Base-by-base conservation (phyloP, 331 rosid species). In the Acacia pycnantha region DNA sequence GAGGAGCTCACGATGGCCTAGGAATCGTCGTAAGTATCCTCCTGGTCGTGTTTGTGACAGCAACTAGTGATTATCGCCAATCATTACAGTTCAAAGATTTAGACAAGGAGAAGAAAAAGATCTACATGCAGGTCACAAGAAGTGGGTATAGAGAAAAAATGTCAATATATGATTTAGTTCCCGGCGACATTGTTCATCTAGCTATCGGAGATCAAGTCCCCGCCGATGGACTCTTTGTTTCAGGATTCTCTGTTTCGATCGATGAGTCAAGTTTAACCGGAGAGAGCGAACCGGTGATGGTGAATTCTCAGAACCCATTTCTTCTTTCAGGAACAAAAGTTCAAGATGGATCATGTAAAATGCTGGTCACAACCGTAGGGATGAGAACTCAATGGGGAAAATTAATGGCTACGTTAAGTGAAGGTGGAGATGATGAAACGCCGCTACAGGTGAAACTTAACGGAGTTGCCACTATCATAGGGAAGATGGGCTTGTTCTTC, bases 351-450 rank as follows among this genome's bases (percentile, higher is more conserved):
- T 93, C 98, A 22, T 92, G 99, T 87, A 92, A 87, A 79, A 92
- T 95, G 99, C 54, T 95, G 85, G 82, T 95, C 13, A 92, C 99
- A 11, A 92, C 97, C 5, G 99, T 95, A 8, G 99, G 99, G 69
- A 95, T 95, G 99, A 92, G 93, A 82, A 95, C 99, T 51, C 99
- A 95, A 81, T 93, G 99, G 99, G 99, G 99, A 5, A 95, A 95
- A 70, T 70, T 95, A 79, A 93, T 95, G 94, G 97, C 98, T 22
- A 95, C 99, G 37, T 90, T 95, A 1, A 92, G 98, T 78, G 98
- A 95, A 89, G 98, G 99, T 0, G 98, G 99, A 78, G 97, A 93
- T 33, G 97, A 95, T 70, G 99, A 95, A 80, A 95, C 99, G 6
- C 99, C 99, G 14, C 78, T 95, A 87, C 99, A 93, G 69, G 99